Evolutionary conservation across 2,329 filamentous ascomycete genomes (phyloP), one percentile per base, ranked within the genome.

Genomic region (Neurospora crassa): DNA sequence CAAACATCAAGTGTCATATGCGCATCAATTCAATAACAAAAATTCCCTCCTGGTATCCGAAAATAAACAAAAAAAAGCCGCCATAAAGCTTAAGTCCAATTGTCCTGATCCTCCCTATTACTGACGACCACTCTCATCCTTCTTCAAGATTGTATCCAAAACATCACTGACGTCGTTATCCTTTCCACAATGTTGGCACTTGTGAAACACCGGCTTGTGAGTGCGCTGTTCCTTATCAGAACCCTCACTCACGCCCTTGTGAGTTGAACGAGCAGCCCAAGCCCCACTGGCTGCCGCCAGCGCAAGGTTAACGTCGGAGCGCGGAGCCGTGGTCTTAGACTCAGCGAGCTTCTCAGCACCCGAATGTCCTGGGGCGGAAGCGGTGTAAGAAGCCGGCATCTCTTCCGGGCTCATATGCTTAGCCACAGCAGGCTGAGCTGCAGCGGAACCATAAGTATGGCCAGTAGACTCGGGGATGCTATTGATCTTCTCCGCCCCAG

Each of bases 81-180:
- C n/a, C 45, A 29, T 29, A n/a, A 29, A 14, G 20, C 45, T 20
- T 6, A 2, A 7, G 16, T 16, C 20, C 45, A 14, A 24, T 7
- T 12, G 16, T 24, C 20, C 45, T 14, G 11, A 24, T 59, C 12
- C 47, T 16, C 11, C 24, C 11, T 63, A 63, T 16, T 63, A 37
- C 29, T 34, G 29, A 63, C 53, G 24, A 37, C 14, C 20, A 59
- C 47, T 59, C 53, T 37, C 53, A 63, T 29, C 53, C 29, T 59
- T n/a, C 29, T 59, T n/a, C 43, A 69, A 10, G 40, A 40, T 11
- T 63, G 67, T 29, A 42, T 63, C 69, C 42, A 75, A 12, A 59
- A 72, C 70, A 16, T 40, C 70, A 42, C 68, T 74, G 29, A 76
- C 74, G 70, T 76, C 75, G 70, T 75, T 76, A 20, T 76, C 75